phyloP scores from a whole-genome alignment of 2,329 filamentous ascomycete species.

The Clonostachys chloroleuca region DNA sequence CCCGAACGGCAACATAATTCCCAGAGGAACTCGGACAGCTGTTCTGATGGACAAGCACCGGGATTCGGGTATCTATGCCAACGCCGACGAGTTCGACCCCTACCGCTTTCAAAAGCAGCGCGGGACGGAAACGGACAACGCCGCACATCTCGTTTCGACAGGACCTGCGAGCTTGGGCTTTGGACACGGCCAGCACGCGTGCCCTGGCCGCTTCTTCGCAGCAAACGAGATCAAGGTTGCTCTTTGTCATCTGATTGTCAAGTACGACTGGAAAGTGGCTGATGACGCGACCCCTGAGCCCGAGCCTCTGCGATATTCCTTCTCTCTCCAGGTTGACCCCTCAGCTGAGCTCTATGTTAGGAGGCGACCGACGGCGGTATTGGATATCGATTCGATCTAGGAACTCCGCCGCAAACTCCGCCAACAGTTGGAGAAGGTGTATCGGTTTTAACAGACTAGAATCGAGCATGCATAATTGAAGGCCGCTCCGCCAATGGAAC shows the following conservation, averaged over 20 bases:
- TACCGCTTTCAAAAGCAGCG: slow-evolving; percentile 18
- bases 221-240: slow-evolving; percentile 30
- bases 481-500: too few relatives aligned
- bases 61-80: slow-evolving; percentile 12
- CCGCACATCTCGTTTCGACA: slow-evolving; percentile 24
- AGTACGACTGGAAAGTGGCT: slow-evolving; percentile 15
- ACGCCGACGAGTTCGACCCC: slow-evolving; percentile 15
- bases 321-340: too few relatives aligned
- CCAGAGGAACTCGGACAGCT: slow-evolving; percentile 10
- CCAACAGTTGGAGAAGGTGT: too few relatives aligned
- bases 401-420: too few relatives aligned
- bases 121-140: slow-evolving; percentile 11
- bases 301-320: too few relatives aligned
- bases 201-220: slow-evolving; percentile 37
- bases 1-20: slow-evolving; percentile 11
- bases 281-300: too few relatives aligned
- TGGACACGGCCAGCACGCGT: slow-evolving; percentile 33
- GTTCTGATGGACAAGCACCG: slow-evolving; percentile 5
- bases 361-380: too few relatives aligned
- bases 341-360: too few relatives aligned
- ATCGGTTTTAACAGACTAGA: too few relatives aligned
- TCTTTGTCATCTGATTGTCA: slow-evolving; percentile 17
- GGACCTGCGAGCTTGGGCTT: slow-evolving; percentile 19
- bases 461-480: too few relatives aligned
- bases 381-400: too few relatives aligned